Conservation (phyloP, 371 early-diverging fungal genomes). For the Fennellomyces sp. region DNA sequence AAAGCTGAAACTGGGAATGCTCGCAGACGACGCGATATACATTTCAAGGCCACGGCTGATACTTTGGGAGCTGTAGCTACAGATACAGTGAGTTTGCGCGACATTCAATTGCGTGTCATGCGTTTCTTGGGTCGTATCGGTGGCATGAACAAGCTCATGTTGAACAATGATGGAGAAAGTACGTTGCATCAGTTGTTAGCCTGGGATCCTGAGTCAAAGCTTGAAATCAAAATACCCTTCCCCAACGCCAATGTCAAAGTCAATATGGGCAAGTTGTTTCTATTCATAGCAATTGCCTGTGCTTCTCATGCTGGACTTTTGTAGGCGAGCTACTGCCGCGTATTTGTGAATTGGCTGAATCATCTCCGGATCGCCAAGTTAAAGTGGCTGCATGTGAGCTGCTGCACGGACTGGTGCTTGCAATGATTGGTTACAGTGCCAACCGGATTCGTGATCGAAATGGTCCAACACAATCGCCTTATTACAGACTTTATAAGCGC, state of each 20-base stretch:
- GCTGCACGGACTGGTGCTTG: constrained; percentile 68
- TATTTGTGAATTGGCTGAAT: constrained; percentile 75
- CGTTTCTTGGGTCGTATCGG: constrained; percentile 73
- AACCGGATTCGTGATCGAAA: constrained; percentile 41
- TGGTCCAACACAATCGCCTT: constrained; percentile 54
- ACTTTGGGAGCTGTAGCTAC: constrained; percentile 18
- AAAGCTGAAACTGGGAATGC: constrained; percentile 11
- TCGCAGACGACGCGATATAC: constrained; percentile 15
- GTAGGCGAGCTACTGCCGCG: constrained; percentile 77
- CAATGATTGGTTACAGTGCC: constrained; percentile 77
- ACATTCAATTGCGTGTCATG: constrained; percentile 65
- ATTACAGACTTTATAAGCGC: constrained; percentile 61
- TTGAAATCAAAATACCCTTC: constrained; percentile 70
- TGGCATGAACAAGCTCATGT: constrained; percentile 56
- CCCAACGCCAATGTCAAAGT: constrained; percentile 65
- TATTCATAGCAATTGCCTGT: not conserved
- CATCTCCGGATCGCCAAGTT: constrained; percentile 72
- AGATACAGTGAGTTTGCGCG: constrained; percentile 23
- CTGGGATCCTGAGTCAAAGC: constrained; percentile 59
- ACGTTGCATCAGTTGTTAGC: constrained; percentile 37
- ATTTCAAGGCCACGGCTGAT: constrained; percentile 11
- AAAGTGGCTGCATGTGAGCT: constrained; percentile 81
- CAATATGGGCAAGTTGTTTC: constrained; percentile 57
- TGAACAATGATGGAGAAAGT: constrained; percentile 24
- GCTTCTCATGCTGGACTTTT: not conserved